Percentiles rank a stretch among this genome's conserved stretches.
phyloP scores from a whole-genome alignment of 2,329 filamentous ascomycete species.

The Drechslera avenae region DNA sequence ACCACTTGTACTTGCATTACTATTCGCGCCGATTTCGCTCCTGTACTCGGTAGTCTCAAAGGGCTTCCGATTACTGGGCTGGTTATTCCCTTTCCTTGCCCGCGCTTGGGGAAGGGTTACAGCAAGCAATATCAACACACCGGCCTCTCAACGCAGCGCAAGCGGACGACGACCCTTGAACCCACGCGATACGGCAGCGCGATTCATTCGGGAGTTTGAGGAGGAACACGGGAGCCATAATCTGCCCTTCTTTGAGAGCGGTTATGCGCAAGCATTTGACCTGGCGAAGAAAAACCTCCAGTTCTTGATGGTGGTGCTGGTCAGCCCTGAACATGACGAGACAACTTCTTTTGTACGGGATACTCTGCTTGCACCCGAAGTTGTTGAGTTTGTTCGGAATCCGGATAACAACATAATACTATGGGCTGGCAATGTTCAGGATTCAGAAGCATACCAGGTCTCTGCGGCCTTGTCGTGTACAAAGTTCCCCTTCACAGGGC shows the following conservation, averaged over 20 bases:
- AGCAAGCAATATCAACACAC: conserved; percentile 50
- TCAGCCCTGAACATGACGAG: conserved; percentile 94
- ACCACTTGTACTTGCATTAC: conserved; percentile 74
- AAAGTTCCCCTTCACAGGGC: conserved; percentile 86
- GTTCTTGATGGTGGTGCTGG: conserved; percentile 83
- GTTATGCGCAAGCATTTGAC: conserved; percentile 91
- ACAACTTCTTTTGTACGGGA: conserved; percentile 80
- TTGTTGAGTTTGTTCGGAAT: conserved; percentile 75
- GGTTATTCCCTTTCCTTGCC: conserved; percentile 81
- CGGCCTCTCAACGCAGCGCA: conserved; percentile 61
- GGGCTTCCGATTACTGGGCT: conserved; percentile 73
- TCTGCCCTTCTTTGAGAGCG: conserved; percentile 82
- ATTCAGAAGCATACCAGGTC: conserved; percentile 93
- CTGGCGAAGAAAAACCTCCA: conserved; percentile 88
- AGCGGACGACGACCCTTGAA: conserved; percentile 75
- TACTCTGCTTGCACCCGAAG: conserved; percentile 76
- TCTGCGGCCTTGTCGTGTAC: conserved; percentile 85
- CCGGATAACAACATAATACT: conserved; percentile 79
- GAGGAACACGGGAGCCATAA: conserved; percentile 81
- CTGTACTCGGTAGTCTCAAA: conserved; percentile 74
- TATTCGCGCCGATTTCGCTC: conserved; percentile 81
- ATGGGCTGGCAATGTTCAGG: conserved; percentile 91
- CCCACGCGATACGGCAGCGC: conserved; percentile 83
- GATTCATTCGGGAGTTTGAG: conserved; percentile 92
- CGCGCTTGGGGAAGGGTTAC: conserved; percentile 61